phyloP scores from a whole-genome alignment of 805 yeast genomes.

The Starmera caribaea region DNA sequence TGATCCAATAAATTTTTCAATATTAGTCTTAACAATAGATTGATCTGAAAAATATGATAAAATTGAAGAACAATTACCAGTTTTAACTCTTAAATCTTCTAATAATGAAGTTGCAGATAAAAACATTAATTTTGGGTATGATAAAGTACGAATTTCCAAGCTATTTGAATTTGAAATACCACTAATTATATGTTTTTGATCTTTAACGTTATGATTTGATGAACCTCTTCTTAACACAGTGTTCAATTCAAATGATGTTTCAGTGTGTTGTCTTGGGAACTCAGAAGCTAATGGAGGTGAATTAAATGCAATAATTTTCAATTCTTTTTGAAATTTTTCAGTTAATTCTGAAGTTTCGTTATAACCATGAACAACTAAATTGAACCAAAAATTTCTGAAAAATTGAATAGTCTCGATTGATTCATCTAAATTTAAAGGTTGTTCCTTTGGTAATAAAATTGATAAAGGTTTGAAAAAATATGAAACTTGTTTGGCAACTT shows the following conservation, averaged over 20 bases:
- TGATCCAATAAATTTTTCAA: slow-evolving; percentile 57
- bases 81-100: slow-evolving; percentile 67
- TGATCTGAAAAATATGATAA: slow-evolving; percentile 83
- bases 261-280: slow-evolving; percentile 70
- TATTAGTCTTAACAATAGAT: slow-evolving; percentile 56
- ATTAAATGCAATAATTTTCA: slow-evolving; percentile 69
- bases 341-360: slow-evolving; percentile 48
- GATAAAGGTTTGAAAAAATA: slow-evolving; percentile 68
- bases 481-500: slow-evolving; percentile 60
- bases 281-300: slow-evolving; percentile 87
- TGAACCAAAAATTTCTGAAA: slow-evolving; percentile 90
- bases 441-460: slow-evolving; percentile 50
- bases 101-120: slow-evolving; percentile 71
- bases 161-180: slow-evolving; percentile 30
- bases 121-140: slow-evolving; percentile 79
- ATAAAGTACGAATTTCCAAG: slow-evolving; percentile 41
- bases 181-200: slow-evolving; percentile 53
- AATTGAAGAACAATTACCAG: slow-evolving; percentile 75
- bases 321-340: slow-evolving; percentile 32
- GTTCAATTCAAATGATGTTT: slow-evolving; percentile 86
- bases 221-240: slow-evolving; percentile 86
- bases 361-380: slow-evolving; percentile 86
- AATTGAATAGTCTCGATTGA: slow-evolving; percentile 42
- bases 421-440: slow-evolving; percentile 29
- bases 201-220: slow-evolving; percentile 67